These are phyloP conservation scores for Annulohypoxylon nitens DNA, from an alignment of 495 filamentous ascomycete species.

Conservation along the genomic window DNA sequence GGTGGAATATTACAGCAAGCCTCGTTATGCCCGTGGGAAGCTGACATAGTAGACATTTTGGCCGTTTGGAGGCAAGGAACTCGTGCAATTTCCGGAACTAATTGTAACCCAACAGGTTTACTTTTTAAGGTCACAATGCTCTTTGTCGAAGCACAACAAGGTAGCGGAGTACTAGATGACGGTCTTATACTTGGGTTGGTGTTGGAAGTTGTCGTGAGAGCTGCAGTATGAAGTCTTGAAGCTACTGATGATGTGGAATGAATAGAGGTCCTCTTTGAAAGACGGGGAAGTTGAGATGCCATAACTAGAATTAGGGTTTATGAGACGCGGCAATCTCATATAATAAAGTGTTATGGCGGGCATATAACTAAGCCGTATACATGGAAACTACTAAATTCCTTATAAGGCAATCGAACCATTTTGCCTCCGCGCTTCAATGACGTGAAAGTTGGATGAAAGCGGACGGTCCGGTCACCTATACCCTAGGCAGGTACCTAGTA, in stretches of 20 bases:
- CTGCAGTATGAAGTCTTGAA: not conserved
- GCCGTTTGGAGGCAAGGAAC: not conserved
- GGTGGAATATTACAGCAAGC: constrained; percentile 13
- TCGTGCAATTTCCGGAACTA: not conserved
- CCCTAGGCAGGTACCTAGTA: no score
- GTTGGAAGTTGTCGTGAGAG: not conserved
- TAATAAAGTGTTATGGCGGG: not conserved
- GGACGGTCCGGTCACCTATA: not conserved
- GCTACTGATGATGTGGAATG: not conserved
- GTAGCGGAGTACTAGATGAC: not conserved
- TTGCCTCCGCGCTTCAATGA: not conserved
- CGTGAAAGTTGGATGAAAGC: not conserved
- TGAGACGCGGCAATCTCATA: not conserved
- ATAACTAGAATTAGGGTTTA: not conserved
- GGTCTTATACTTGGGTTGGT: not conserved
- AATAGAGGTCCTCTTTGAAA: constrained; percentile 7
- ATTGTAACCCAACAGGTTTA: not conserved
- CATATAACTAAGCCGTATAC: not conserved
- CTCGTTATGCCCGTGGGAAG: constrained; percentile 9
- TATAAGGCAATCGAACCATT: not conserved
- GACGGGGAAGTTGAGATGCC: constrained; percentile 12
- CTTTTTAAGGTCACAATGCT: not conserved
- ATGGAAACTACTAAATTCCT: not conserved
- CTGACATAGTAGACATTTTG: constrained; percentile 19
- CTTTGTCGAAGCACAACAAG: not conserved